Evolutionary conservation across 257 asterid genomes (phyloP), one percentile per base, ranked within the genome.

Genomic region (Solanum corneliomulleri): DNA sequence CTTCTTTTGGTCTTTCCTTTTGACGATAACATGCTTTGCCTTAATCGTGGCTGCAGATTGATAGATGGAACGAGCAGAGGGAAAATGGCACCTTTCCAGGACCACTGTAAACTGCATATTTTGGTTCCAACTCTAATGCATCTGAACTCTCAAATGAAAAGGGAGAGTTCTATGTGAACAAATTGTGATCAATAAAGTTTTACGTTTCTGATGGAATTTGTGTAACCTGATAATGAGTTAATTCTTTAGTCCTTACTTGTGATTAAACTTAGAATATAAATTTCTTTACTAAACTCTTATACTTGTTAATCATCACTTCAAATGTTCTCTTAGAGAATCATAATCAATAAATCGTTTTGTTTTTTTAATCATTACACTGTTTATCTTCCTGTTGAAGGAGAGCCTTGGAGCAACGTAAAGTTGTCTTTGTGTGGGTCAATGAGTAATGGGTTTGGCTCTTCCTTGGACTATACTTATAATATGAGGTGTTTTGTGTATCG

Each of bases 51-150:
- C 27, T 92, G 93, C 96, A 97, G 99, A 41, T 97, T 31, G 99
- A 97, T n/a, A 94, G 92, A 90, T 95, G 99, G 98, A 97, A 97
- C 37, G 99, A 95, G 91, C 99, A 97, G 89, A 91, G 99, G 93
- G 99, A 97, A 91, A 97, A 93, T 64, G 99, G 98, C 72, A 94
- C 98, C 58, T 97, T 97, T 87, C 98, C 98, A 41, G 99, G 99
- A 82, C 98, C 98, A 83, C 92, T 95, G 86, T 97, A 90, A 94
- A 88, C 87, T 89, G 85, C 85, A 80, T 44, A 35, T n/a, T 70
- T 76, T 66, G 64, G 85, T 86, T 88, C 76, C 86, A 71, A 49
- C 84, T 31, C 3, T 80, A 3, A 3, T 29, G 81, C 87, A 64
- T 88, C 80, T 84, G 14, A 66, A 80, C 70, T 42, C 49, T 85